phyloP scores from a whole-genome alignment of 768 basidiomycete species.

The Gymnopilus dilepis region DNA sequence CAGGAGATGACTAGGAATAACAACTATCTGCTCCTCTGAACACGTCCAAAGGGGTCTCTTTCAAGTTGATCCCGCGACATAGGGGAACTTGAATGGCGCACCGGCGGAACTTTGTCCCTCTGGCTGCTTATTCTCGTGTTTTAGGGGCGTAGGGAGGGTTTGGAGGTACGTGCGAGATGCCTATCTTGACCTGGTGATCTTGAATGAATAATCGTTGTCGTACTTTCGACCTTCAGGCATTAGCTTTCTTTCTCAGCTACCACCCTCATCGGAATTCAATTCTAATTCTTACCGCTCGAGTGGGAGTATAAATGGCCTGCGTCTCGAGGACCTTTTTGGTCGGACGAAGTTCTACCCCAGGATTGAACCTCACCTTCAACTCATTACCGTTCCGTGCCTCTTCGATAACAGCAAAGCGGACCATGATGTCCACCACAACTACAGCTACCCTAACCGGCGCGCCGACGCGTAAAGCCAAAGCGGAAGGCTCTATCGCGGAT shows the following conservation, averaged over 20 bases:
- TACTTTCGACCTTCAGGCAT: neutral
- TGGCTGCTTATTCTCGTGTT: neutral
- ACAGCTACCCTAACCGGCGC: slow-evolving; percentile 10
- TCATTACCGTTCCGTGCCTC: too few species aligned
- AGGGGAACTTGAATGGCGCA: neutral
- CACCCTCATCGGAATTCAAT: neutral
- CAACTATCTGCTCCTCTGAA: neutral
- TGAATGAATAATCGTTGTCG: too few species aligned
- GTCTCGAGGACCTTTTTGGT: neutral
- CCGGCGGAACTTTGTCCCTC: neutral
- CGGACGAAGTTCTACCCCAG: neutral
- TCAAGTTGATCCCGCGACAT: neutral
- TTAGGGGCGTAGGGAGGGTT: neutral
- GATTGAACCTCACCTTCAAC: neutral
- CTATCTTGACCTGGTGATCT: neutral
- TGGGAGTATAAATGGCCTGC: neutral
- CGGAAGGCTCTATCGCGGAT: slow-evolving; percentile 44
- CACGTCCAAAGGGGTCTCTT: neutral
- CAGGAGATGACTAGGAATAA: neutral
- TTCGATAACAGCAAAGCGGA: slow-evolving; percentile 6
- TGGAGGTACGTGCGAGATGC: neutral
- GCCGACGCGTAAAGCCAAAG: slow-evolving; percentile 33
- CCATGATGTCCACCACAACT: slow-evolving; percentile 18
- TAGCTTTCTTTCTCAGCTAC: neutral
- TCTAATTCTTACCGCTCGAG: too few species aligned